phyloP scores from a whole-genome alignment of 2,329 filamentous ascomycete species.

The Colletotrichum godetiae region DNA sequence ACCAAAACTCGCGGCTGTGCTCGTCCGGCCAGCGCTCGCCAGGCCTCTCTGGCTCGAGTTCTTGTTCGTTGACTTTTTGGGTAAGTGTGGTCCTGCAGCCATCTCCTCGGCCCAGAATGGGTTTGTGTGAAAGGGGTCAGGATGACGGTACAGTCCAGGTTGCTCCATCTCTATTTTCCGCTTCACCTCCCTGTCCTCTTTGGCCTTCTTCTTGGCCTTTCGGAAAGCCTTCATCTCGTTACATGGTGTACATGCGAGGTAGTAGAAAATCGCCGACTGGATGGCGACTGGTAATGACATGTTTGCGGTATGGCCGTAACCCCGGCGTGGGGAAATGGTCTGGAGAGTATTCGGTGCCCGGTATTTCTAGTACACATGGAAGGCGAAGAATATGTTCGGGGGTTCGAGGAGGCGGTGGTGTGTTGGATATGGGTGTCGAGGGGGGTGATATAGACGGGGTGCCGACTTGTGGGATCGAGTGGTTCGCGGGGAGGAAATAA shows the following conservation, averaged over 20 bases:
- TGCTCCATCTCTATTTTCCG: conserved; percentile 74
- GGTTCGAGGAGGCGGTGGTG: conserved; percentile 25
- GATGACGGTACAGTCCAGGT: conserved; percentile 81
- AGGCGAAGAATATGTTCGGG: neutral
- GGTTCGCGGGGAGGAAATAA: conserved; percentile 1
- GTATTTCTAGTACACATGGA: conserved; percentile 29
- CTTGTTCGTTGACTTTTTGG: conserved; percentile 70
- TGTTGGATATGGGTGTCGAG: conserved; percentile 30
- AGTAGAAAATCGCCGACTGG: conserved; percentile 83
- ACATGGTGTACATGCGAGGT: conserved; percentile 83
- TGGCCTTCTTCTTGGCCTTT: conserved; percentile 77
- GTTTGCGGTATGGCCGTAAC: conserved; percentile 33
- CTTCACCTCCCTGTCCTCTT: conserved; percentile 74
- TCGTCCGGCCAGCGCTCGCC: conserved; percentile 62
- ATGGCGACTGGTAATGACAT: conserved; percentile 68
- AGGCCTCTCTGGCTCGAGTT: conserved; percentile 70
- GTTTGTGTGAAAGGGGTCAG: conserved; percentile 86
- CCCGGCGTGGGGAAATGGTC: conserved; percentile 20
- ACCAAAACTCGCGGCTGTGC: conserved; percentile 54
- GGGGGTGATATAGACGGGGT: conserved; percentile 20
- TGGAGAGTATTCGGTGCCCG: conserved; percentile 9
- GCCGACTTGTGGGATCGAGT: conserved; percentile 7
- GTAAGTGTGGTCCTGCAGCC: conserved; percentile 79
- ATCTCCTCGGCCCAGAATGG: conserved; percentile 92
- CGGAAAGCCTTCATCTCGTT: conserved; percentile 76